These are phyloP conservation scores for Yamadazyma songkhlaensis DNA, from an alignment of 1,139 yeast genomes.

Conservation along the genomic window DNA sequence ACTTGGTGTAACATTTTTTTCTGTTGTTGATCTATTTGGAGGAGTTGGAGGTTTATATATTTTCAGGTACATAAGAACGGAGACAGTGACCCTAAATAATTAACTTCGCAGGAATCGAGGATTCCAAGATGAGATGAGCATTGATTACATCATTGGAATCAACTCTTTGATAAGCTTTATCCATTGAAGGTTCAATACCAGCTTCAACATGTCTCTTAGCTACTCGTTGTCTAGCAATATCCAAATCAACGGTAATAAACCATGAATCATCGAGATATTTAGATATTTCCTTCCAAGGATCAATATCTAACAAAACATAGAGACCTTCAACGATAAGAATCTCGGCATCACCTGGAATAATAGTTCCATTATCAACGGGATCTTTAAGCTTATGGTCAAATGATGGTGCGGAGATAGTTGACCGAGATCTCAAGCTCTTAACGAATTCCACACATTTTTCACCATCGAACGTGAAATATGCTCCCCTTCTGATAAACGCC, in stretches of 20 bases:
- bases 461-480: conserved; percentile 83
- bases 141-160: conserved; percentile 68
- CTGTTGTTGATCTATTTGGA: neutral
- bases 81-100: neutral
- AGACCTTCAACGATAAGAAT: conserved; percentile 67
- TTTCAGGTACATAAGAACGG: neutral
- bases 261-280: conserved; percentile 39
- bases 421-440: conserved; percentile 11
- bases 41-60: neutral
- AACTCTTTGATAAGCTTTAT: conserved; percentile 62
- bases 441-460: conserved; percentile 28
- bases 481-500: conserved; percentile 72
- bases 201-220: conserved; percentile 71
- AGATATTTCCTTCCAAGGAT: conserved; percentile 49
- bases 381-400: conserved; percentile 74
- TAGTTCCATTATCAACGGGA: conserved; percentile 55
- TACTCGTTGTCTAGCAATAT: conserved; percentile 52
- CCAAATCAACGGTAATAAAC: conserved; percentile 44
- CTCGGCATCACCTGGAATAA: conserved; percentile 38
- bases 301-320: conserved; percentile 50
- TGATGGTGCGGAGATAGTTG: conserved; percentile 52
- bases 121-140: conserved; percentile 49
- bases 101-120: conserved; percentile 1
- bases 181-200: conserved; percentile 56
- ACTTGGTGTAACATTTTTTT: conserved; percentile 12